Base-by-base conservation (phyloP, 2,329 filamentous ascomycete species). In the Coniella vitis region DNA sequence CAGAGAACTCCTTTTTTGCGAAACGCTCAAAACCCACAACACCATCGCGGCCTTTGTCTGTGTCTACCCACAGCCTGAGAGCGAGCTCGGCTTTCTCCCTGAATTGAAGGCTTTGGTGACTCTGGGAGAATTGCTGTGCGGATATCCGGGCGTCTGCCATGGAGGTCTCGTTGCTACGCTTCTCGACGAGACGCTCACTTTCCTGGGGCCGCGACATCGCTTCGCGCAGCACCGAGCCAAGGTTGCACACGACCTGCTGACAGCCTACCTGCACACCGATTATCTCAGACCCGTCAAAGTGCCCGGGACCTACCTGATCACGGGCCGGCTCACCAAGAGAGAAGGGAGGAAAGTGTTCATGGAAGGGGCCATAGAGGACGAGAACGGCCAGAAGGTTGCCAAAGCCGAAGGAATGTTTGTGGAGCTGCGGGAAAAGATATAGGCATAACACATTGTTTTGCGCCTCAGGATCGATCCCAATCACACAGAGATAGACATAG, bases 131-230 rank as follows among this genome's bases (percentile, higher is more conserved):
- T 73, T 71, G 16, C 55, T 83, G 48, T 76, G 78, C 54, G 80
- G 80, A 2, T 74, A 74, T 55, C 63, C 73, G 2, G 61, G 67
- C 3, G 66, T 78, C 7, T 64, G 69, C 9, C 81, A 84, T 58
- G 79, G 81, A 17, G 81, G 80, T 1, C 70, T 83, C 25, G 69
- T 78, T 7, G 71, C 72, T 8, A 71, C 74, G 0, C 59, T 84
- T n/a, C 60, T 84, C 19, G 80, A 84, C 57, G 80, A 84, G 58
- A 63, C 67, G 5, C 73, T 76, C 59, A 77, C 79, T 1, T 64
- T 73, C 5, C 54, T 80, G 16, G 63, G 78, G 9, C 65, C 65
- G 3, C 56, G 71, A 22, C 76, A 76, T 53, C 53, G 54, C 32
- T 14, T 19, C 21, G 31, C 56, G 32, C 47, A 29, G 22, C 4